These are phyloP conservation scores for Chalciporus sphaerocephalus DNA, from an alignment of 768 basidiomycete genomes.

Conservation along the genomic window DNA sequence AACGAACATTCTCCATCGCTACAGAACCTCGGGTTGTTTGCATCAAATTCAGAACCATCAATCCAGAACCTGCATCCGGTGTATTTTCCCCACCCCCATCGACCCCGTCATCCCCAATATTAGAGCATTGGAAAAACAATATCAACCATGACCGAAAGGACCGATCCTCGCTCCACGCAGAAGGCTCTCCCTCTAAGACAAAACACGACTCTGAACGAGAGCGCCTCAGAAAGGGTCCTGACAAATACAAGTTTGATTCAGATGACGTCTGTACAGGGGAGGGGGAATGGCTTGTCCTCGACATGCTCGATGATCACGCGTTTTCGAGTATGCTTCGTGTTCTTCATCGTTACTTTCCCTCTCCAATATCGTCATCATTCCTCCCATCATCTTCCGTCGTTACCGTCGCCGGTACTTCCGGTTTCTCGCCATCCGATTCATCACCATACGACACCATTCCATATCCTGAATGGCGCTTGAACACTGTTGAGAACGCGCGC, in stretches of 20 bases:
- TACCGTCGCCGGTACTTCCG: slow-evolving; percentile 45
- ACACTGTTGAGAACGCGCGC: slow-evolving; percentile 47
- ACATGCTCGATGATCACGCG: slow-evolving; percentile 47
- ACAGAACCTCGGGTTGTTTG: slow-evolving; percentile 35
- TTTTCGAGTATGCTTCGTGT: slow-evolving; percentile 49
- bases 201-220: slow-evolving; percentile 7
- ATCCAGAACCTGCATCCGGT: neutral
- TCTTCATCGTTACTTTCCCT: slow-evolving; percentile 42
- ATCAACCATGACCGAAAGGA: slow-evolving; percentile 5
- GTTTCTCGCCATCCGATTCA: slow-evolving; percentile 8
- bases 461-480: slow-evolving; percentile 66
- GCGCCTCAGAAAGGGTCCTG: neutral
- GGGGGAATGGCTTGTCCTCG: slow-evolving; percentile 50
- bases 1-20: slow-evolving; percentile 22
- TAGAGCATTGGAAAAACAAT: slow-evolving; percentile 10
- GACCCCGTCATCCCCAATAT: slow-evolving; percentile 24
- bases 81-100: slow-evolving; percentile 18
- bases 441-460: slow-evolving; percentile 39
- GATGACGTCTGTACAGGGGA: slow-evolving; percentile 16
- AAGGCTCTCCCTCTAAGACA: neutral
- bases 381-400: slow-evolving; percentile 44
- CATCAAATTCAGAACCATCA: slow-evolving; percentile 34
- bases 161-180: neutral
- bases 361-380: slow-evolving; percentile 40
- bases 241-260: neutral